Base-by-base conservation (phyloP, 1,284 basidiomycete genomes). In the Phenoliferia sp. region DNA sequence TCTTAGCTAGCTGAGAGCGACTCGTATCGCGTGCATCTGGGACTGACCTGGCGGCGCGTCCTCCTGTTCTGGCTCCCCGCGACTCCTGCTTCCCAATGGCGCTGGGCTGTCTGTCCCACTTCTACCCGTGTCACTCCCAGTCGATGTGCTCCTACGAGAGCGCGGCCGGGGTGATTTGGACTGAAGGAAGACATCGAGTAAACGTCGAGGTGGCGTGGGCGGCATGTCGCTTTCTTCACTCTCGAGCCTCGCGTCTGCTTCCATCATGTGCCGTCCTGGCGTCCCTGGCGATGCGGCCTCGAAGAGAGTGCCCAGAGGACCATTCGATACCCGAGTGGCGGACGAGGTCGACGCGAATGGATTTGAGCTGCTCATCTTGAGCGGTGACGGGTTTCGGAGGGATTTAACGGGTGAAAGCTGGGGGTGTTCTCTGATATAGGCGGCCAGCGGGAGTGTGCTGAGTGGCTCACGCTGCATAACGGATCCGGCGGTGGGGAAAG, bases 181-280 rank as follows among this genome's bases (percentile, higher is more conserved):
- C n/a, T 59, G 29, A 7, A 64, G 35, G 29, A 71, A 71, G 9
- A 60, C 48, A 48, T 69, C 67, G 29, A 69, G 33, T 2, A 71
- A 61, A 35, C 67, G 36, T 28, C 59, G 34, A 34, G 69, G 69
- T 28, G 62, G 57, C 5, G 65, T 62, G 3, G 26, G 5, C 0
- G 34, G 33, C 9, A 61, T 15, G 16, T 63, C 62, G 58, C 22
- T 26, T 3, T 65, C 69, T 33, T 67, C 68, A 2, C 4, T 34
- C 33, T 10, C 29, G 17, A 39, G 33, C 31, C 52, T 62, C 32
- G 60, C 62, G 31, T 66, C 64, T 19, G 61, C 62, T 36, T 59
- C 65, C 17, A 63, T 44, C 61, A 64, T 62, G 35, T 26, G n/a
- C 6, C 54, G 54, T 5, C 54, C 54, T 12, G 54, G 48, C 48